Evolutionary conservation across 2,329 filamentous ascomycete genomes (phyloP).

Genomic region (Claviceps quebecensis): DNA sequence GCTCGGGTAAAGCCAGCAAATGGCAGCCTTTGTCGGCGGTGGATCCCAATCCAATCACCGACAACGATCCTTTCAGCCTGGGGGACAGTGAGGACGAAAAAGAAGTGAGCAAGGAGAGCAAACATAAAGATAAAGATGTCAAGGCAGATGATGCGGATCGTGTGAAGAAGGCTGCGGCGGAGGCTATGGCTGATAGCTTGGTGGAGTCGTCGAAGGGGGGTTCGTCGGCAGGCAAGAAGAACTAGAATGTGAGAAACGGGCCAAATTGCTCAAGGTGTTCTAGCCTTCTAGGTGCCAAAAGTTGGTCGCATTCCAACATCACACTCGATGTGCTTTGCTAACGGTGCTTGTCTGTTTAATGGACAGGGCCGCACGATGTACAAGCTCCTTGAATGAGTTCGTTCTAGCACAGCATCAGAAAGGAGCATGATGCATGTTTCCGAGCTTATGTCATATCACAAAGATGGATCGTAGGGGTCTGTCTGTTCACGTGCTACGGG

Average conservation of each 20-base stretch:
- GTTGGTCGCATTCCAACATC: background rate
- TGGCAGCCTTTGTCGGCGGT: constrained; percentile 89
- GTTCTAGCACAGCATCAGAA: constrained; percentile 1
- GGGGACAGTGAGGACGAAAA: constrained; percentile 95
- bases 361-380: background rate
- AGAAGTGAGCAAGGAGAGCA: constrained; percentile 25
- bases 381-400: background rate
- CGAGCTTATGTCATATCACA: too few relatives aligned
- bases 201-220: constrained; percentile 26
- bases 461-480: too few relatives aligned
- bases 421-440: background rate
- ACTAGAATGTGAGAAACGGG: constrained; percentile 9
- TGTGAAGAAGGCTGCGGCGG: constrained; percentile 50
- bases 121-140: constrained; percentile 38
- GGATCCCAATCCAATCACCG: constrained; percentile 65
- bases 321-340: background rate
- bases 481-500: too few relatives aligned
- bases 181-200: constrained; percentile 44
- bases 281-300: background rate
- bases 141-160: constrained; percentile 46
- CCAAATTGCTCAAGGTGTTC: background rate
- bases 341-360: background rate
- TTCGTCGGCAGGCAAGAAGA: constrained; percentile 20
- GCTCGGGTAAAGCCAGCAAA: constrained; percentile 65
- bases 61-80: constrained; percentile 92